These are phyloP conservation scores for Pezicula radicicola DNA, from an alignment of 2,329 filamentous ascomycete genomes.

Conservation along the genomic window DNA sequence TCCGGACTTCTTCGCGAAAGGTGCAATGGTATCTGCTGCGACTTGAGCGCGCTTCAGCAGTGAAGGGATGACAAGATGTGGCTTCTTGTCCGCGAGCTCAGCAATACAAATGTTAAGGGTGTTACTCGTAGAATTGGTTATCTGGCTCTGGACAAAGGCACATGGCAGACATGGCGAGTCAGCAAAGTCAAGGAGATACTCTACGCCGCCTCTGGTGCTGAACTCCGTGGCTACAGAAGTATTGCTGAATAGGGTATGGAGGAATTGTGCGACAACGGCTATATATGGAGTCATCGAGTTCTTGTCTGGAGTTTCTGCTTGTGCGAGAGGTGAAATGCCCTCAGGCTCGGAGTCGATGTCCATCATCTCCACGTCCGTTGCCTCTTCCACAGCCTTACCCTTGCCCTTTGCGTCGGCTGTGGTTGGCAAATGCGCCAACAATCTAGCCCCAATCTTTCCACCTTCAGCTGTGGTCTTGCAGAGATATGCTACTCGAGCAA, in stretches of 20 bases:
- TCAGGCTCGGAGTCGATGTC: conserved; percentile 39
- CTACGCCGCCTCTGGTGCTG: conserved; percentile 75
- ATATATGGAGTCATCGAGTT: conserved; percentile 53
- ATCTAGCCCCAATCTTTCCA: conserved; percentile 73
- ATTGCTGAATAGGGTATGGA: conserved; percentile 40
- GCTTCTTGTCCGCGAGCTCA: conserved; percentile 75
- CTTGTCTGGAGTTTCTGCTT: conserved; percentile 16
- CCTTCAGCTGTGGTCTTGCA: conserved; percentile 67
- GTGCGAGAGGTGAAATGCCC: conserved; percentile 1
- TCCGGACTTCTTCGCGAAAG: conserved; percentile 53
- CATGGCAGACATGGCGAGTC: conserved; percentile 78
- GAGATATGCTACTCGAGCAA: conserved; percentile 74
- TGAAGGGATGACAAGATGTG: conserved; percentile 78
- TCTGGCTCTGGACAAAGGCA: conserved; percentile 64
- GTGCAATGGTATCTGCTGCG: conserved; percentile 64
- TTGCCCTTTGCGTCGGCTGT: conserved; percentile 34
- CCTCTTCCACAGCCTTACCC: conserved; percentile 34
- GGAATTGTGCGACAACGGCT: conserved; percentile 71
- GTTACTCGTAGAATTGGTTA: conserved; percentile 45
- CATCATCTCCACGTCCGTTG: conserved; percentile 65
- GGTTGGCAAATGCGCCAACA: conserved; percentile 53
- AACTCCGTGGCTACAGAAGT: conserved; percentile 48
- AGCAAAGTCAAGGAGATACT: conserved; percentile 79
- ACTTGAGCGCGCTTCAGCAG: conserved; percentile 71
- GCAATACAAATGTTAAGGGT: conserved; percentile 73